Conservation (phyloP, 2,329 filamentous ascomycete species). For the Colletotrichum caudatum region DNA sequence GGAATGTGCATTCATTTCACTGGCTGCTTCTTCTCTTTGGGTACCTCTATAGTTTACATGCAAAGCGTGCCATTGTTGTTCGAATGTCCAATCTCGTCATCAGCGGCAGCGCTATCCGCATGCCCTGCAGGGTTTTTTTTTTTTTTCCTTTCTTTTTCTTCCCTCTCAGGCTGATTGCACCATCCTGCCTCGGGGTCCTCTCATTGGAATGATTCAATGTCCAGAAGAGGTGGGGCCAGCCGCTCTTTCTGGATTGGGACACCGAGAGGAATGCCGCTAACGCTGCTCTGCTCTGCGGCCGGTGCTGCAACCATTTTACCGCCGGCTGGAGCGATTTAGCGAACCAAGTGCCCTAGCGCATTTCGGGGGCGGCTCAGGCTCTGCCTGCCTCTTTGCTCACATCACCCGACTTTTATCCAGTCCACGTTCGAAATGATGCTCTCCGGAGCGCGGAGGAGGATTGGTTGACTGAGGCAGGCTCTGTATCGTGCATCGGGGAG, state of each 20-base stretch:
- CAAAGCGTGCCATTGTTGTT: conserved; percentile 14
- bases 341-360: conserved; percentile 16
- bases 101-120: not conserved
- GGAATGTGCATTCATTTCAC: not conserved
- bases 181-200: conserved; percentile 4
- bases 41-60: no score
- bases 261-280: conserved; percentile 34
- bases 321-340: not conserved
- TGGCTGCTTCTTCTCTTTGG: not conserved
- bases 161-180: conserved; percentile 17
- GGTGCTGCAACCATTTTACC: conserved; percentile 30
- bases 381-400: not conserved
- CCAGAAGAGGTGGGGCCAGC: conserved; percentile 26
- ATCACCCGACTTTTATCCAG: not conserved
- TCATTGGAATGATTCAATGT: not conserved
- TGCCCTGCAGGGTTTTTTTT: conserved; percentile 1
- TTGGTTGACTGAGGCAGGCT: no score
- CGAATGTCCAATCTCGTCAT: not conserved
- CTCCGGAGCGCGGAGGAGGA: not conserved
- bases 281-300: conserved; percentile 9
- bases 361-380: conserved; percentile 25
- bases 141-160: not conserved
- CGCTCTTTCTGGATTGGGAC: conserved; percentile 33
- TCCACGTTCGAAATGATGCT: not conserved
- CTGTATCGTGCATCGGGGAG: conserved; percentile 5